Evolutionary conservation across 148 eudicot species (phyloP), one percentile per base, ranked within the genome.

Genomic region (Beta vulgaris): DNA sequence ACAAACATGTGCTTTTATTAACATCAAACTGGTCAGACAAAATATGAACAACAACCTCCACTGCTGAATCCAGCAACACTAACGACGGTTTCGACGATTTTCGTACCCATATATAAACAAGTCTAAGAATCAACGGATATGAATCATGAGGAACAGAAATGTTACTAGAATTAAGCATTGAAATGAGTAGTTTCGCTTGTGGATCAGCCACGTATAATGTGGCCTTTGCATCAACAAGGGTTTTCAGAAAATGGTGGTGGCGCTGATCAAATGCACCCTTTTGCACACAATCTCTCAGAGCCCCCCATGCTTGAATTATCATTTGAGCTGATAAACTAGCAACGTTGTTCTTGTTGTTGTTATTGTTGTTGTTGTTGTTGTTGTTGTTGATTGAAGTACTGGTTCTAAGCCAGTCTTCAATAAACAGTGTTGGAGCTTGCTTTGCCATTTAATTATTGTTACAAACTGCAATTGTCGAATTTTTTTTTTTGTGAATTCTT

Each of bases 201-300:
- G 99, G 99, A 57, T 96, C 99, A 6, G 99, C 91, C 58, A 96
- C 94, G 82, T 88, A 85, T 60, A 96, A 87, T 19, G 94, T 85
- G 42, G 77, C 72, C 74, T 87, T 87, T 63, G 86, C 86, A 60
- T 78, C 69, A 31, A 78, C 53, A 29, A 96, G 91, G 29, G 82
- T 69, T 83, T 86, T 81, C 49, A 96, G 77, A 78, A 94, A 85
- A 61, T 87, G 74, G 65, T 82, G 78, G 69, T 89, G 97, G 54
- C 69, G 84, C 18, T 74, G 73, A 59, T 63, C 74, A 73, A 96
- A 96, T 9, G 81, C 46, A 32, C 77, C 81, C 57, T 79, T 66
- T 54, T 89, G 84, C 31, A 92, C 79, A 71, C 89, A 89, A 70
- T 85, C 87, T 79, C 99, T 89, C 68, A 92, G 94, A 73, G 90